phyloP scores from a whole-genome alignment of 768 basidiomycete species.

The Ramaria rubella region DNA sequence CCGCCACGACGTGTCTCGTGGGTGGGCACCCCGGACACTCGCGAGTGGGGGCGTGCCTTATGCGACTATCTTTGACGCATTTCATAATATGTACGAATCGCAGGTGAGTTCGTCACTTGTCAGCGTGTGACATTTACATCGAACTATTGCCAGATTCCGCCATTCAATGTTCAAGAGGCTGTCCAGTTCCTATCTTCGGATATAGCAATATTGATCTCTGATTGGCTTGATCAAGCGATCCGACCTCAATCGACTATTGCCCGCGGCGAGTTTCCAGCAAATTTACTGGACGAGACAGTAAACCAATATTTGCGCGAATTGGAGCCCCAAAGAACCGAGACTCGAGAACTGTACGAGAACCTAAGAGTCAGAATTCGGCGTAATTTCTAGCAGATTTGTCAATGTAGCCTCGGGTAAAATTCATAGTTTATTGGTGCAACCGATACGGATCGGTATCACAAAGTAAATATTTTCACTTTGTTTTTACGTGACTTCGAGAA shows the following conservation, averaged over 20 bases:
- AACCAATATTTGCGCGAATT: slow-evolving; percentile 71
- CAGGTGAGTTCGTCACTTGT: slow-evolving; percentile 46
- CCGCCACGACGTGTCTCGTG: slow-evolving; percentile 50
- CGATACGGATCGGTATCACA: too few species aligned
- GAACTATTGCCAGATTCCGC: slow-evolving; percentile 50
- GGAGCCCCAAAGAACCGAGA: slow-evolving; percentile 53
- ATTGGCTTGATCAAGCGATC: slow-evolving; percentile 76
- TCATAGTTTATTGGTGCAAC: too few species aligned
- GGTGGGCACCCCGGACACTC: slow-evolving; percentile 79
- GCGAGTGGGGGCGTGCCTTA: slow-evolving; percentile 77
- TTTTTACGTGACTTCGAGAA: slow-evolving; percentile 61
- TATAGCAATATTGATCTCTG: slow-evolving; percentile 70
- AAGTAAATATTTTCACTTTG: slow-evolving; percentile 13
- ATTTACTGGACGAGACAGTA: slow-evolving; percentile 64
- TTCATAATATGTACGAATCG: slow-evolving; percentile 83
- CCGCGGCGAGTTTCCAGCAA: slow-evolving; percentile 68
- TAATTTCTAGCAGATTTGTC: slow-evolving; percentile 49
- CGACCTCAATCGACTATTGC: slow-evolving; percentile 61
- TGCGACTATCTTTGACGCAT: slow-evolving; percentile 75
- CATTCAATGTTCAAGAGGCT: slow-evolving; percentile 74
- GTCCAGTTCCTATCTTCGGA: slow-evolving; percentile 77
- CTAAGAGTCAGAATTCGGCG: slow-evolving; percentile 65
- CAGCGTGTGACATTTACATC: slow-evolving; percentile 4
- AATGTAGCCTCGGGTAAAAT: background rate
- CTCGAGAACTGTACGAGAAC: slow-evolving; percentile 57